Conservation (phyloP, 2,329 filamentous ascomycete species). For the Macroventuria anomochaeta region DNA sequence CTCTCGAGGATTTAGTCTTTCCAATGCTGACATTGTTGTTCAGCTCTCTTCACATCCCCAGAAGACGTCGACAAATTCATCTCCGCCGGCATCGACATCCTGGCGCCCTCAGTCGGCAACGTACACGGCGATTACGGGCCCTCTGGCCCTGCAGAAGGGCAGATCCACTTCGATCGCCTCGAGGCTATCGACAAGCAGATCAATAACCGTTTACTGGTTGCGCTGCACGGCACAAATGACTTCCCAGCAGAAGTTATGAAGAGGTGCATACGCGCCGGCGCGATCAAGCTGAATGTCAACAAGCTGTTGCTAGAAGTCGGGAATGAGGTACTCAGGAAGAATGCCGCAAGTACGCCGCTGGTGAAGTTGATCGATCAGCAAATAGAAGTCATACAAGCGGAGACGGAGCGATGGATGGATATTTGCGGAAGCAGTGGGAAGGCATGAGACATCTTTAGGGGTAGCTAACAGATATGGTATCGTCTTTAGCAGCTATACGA, state of each 20-base stretch:
- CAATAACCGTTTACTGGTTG: slow-evolving; percentile 55
- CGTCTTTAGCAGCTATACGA: too few relatives aligned
- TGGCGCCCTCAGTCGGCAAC: slow-evolving; percentile 77
- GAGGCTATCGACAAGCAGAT: slow-evolving; percentile 40
- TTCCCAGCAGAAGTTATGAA: slow-evolving; percentile 60
- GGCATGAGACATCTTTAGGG: slow-evolving; percentile 32
- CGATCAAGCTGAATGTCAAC: slow-evolving; percentile 66
- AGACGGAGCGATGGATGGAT: slow-evolving; percentile 59
- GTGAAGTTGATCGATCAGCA: slow-evolving; percentile 55
- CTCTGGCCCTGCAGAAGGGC: slow-evolving; percentile 53
- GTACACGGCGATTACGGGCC: slow-evolving; percentile 76
- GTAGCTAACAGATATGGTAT: too few relatives aligned
- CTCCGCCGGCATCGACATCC: slow-evolving; percentile 71
- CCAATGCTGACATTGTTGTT: neutral
- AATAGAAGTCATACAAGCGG: slow-evolving; percentile 51
- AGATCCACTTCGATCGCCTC: slow-evolving; percentile 43
- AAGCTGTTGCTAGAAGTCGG: slow-evolving; percentile 58
- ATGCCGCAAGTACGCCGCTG: slow-evolving; percentile 43
- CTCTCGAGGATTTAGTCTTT: neutral
- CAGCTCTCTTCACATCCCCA: slow-evolving; percentile 65
- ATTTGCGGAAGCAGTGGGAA: slow-evolving; percentile 56
- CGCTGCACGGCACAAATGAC: slow-evolving; percentile 65
- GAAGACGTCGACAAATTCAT: slow-evolving; percentile 74
- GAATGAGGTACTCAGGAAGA: slow-evolving; percentile 50
- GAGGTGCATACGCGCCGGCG: slow-evolving; percentile 59